Evolutionary conservation across 805 yeast genomes (phyloP), one percentile per base, ranked within the genome.

Genomic region (Candida namnaoensis): DNA sequence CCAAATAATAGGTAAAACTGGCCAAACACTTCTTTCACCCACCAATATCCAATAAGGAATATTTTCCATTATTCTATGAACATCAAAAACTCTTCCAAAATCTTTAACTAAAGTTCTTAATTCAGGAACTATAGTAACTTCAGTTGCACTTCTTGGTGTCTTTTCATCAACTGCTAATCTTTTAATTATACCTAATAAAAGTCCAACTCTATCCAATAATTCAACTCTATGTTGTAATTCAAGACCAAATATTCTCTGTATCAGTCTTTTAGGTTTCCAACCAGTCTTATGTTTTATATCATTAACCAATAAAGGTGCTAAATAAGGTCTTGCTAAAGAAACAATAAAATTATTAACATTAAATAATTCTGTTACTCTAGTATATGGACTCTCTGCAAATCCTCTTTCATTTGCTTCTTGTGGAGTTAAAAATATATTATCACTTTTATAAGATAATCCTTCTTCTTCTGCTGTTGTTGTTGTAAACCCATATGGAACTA

Each of bases 11-110:
- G 96, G 87, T 46, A 87, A 69, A 40, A 87, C 74, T 1, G 96
- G 95, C 98, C 98, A 93, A 2, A 88, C 88, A 36, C 95, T 83
- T 47, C 83, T 69, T 59, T 91, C 97, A 5, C 99, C 99, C 30
- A 90, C 87, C 40, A 74, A 66, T 12, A 88, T 78, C 95, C 97
- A 91, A 56, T 88, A 87, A 5, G 88, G 83, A 23, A 88, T 82
- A 57, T 87, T 88, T 55, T 88, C 95, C 53, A 88, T 75, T 0
- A 88, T 80, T 49, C 88, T 68, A 36, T 88, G 81, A 46, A 87
- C 75, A 49, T 88, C 66, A 41, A 56, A 56, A 7, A 56, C 58
- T 34, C 58, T 47, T 3, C 57, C 53, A 36, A 54, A 56, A 35
- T 56, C 60, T 32, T 43, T 49, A 8, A 54, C 46, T 39, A 88